These are phyloP conservation scores for Diaporthe sp. DNA, from an alignment of 2,329 filamentous ascomycete genomes.

Conservation along the genomic window DNA sequence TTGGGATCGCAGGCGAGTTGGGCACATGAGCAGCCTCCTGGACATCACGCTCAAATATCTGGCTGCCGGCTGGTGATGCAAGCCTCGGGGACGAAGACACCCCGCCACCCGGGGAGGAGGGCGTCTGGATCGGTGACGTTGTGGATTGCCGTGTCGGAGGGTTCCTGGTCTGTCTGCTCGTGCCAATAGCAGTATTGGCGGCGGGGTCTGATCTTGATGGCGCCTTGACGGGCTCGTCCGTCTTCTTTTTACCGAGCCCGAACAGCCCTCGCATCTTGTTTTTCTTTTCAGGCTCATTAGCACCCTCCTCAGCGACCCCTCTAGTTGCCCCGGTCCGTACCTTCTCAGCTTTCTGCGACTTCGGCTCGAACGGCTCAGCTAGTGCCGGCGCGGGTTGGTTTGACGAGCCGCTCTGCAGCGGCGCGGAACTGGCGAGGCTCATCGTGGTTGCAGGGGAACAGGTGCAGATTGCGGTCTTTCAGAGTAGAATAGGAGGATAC, in stretches of 20 bases:
- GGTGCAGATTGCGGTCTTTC: constrained; percentile 26
- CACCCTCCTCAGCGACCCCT: constrained; percentile 45
- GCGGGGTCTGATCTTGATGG: constrained; percentile 47
- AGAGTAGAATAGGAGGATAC: not conserved
- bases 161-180: constrained; percentile 41
- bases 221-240: constrained; percentile 57
- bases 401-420: constrained; percentile 46
- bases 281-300: constrained; percentile 48
- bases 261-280: constrained; percentile 70
- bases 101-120: constrained; percentile 75
- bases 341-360: constrained; percentile 46
- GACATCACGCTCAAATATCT: constrained; percentile 95
- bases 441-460: constrained; percentile 40
- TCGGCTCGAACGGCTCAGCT: constrained; percentile 44
- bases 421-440: constrained; percentile 45
- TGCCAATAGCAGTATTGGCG: constrained; percentile 48
- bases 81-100: constrained; percentile 80
- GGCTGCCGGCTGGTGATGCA: constrained; percentile 81
- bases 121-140: constrained; percentile 55
- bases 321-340: constrained; percentile 48
- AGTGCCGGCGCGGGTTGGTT: constrained; percentile 45
- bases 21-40: constrained; percentile 82
- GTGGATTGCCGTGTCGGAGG: constrained; percentile 52
- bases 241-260: constrained; percentile 73
- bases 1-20: constrained; percentile 87